These are phyloP conservation scores for Cystobasidium onofrii DNA, from an alignment of 768 basidiomycete genomes.

Conservation along the genomic window DNA sequence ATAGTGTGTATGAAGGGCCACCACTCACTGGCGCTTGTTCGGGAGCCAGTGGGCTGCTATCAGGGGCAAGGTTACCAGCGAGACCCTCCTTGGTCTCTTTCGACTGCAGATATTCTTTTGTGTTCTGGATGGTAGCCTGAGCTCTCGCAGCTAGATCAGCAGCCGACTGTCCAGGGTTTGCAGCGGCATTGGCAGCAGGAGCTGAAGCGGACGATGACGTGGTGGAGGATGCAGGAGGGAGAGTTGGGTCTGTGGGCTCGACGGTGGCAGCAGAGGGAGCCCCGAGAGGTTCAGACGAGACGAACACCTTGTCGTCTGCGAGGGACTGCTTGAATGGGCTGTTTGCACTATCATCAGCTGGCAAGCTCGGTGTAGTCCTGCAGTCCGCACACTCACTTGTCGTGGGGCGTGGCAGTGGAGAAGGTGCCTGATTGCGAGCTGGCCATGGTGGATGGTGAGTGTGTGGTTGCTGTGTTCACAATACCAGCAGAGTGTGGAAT, in stretches of 20 bases:
- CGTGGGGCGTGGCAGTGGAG: neutral
- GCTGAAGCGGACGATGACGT: neutral
- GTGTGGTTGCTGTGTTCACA: too few species aligned
- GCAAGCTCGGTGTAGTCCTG: neutral
- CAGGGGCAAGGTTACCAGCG: constrained; percentile 25
- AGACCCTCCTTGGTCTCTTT: constrained; percentile 1
- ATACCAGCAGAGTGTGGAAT: neutral
- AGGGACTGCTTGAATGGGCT: neutral
- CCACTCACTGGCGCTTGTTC: neutral
- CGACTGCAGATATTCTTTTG: neutral
- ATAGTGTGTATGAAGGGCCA: neutral
- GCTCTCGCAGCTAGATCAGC: neutral
- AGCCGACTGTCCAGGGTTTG: neutral
- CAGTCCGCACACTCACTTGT: neutral
- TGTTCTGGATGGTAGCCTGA: neutral
- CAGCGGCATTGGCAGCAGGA: neutral
- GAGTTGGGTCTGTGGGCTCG: neutral
- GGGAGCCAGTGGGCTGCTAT: constrained; percentile 1
- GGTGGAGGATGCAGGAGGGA: neutral
- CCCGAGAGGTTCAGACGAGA: neutral
- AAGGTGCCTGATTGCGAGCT: constrained; percentile 7
- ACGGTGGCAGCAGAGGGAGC: neutral
- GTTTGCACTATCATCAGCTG: neutral
- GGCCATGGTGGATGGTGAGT: neutral
- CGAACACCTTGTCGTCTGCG: neutral